Evolutionary conservation across 768 basidiomycete genomes (phyloP).

Genomic region (Mycena olivaceomarginata): DNA sequence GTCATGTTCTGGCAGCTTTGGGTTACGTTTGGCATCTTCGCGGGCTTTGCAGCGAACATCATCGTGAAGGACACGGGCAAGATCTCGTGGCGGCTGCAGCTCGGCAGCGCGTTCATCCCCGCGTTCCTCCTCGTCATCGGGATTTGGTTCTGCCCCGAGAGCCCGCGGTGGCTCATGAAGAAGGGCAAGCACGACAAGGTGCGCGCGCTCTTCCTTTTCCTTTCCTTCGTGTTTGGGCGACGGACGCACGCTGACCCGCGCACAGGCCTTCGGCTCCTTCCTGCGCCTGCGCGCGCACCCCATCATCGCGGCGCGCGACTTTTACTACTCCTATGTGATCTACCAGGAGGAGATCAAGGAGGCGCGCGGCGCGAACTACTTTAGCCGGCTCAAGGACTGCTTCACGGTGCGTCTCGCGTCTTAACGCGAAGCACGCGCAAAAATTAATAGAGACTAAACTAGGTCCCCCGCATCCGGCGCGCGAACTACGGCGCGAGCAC

Average conservation of each 20-base stretch:
- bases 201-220: too few species aligned
- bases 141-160: slow-evolving; percentile 82
- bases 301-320: slow-evolving; percentile 88
- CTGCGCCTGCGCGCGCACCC: slow-evolving; percentile 79
- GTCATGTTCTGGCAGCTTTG: slow-evolving; percentile 97
- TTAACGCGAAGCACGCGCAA: too few species aligned
- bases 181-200: slow-evolving; percentile 79
- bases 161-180: slow-evolving; percentile 91
- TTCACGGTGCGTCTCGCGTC: slow-evolving; percentile 60
- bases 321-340: slow-evolving; percentile 44
- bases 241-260: too few species aligned
- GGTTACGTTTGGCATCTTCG: slow-evolving; percentile 77
- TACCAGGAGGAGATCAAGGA: slow-evolving; percentile 65
- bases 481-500: slow-evolving; percentile 64
- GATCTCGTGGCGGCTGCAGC: slow-evolving; percentile 89
- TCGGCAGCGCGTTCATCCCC: slow-evolving; percentile 83
- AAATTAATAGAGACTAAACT: too few species aligned
- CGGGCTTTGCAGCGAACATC: slow-evolving; percentile 83
- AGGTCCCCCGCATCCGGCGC: slow-evolving; percentile 69
- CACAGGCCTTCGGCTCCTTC: slow-evolving; percentile 76
- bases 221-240: too few species aligned
- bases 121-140: slow-evolving; percentile 68
- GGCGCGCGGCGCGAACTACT: slow-evolving; percentile 60
- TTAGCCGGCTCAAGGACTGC: slow-evolving; percentile 65
- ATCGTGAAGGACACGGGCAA: slow-evolving; percentile 72